A percentile compares a stretch with the other conserved stretches of the same genome.
Evolutionary conservation across 2,329 filamentous ascomycete species (phyloP).

Genomic region (Talaromyces sp.): DNA sequence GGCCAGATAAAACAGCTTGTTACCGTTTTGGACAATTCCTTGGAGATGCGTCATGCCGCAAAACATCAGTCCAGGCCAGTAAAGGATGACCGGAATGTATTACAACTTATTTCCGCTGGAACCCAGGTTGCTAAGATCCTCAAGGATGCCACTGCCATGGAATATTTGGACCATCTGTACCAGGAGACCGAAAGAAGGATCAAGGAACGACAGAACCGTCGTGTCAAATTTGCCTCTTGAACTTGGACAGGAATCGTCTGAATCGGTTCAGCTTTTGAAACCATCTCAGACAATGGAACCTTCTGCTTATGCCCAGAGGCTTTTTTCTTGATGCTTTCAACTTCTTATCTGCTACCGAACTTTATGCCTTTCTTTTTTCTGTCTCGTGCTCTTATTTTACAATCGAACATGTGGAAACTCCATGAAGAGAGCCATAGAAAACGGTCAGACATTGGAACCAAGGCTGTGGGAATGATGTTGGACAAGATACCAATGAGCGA

Average conservation of each 20-base stretch:
- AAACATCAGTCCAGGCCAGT: constrained; percentile 77
- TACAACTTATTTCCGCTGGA: constrained; percentile 80
- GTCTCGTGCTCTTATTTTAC: neutral
- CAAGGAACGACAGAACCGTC: constrained; percentile 53
- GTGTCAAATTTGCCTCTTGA: constrained; percentile 29
- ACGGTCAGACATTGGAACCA: neutral
- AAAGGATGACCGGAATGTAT: constrained; percentile 83
- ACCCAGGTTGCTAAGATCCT: constrained; percentile 84
- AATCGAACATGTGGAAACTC: neutral
- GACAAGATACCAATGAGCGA: neutral
- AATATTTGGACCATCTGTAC: constrained; percentile 75
- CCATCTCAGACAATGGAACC: neutral
- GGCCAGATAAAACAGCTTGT: constrained; percentile 89
- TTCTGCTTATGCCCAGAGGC: neutral
- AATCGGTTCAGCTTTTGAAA: neutral
- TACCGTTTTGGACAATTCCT: constrained; percentile 78
- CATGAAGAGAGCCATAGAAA: neutral
- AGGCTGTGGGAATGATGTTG: neutral
- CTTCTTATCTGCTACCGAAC: neutral
- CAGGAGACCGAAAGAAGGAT: constrained; percentile 75
- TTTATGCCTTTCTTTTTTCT: neutral
- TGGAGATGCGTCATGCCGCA: constrained; percentile 81
- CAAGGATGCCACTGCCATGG: constrained; percentile 78
- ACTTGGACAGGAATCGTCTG: constrained; percentile 5
- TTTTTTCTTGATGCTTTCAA: neutral